A percentile compares a stretch with the other conserved stretches of the same genome.
Conservation (phyloP, 805 yeast genomes). For the Saccharomyces paradoxus region DNA sequence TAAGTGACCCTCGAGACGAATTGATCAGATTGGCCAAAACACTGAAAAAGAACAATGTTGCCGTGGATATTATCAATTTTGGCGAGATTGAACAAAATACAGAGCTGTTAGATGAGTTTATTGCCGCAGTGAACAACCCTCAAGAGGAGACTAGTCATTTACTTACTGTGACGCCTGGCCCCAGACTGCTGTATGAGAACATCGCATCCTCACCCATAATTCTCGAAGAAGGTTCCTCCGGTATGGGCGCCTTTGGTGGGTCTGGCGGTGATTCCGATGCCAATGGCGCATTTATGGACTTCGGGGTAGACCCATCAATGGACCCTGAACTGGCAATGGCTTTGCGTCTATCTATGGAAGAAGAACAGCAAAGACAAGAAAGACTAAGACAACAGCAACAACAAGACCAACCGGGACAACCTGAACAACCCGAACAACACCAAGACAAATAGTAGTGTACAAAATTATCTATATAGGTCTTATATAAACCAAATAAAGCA, state of each 20-base stretch:
- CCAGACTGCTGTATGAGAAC: conserved; percentile 73
- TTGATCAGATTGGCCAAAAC: conserved; percentile 80
- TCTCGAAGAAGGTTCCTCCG: conserved; percentile 49
- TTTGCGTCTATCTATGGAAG: conserved; percentile 86
- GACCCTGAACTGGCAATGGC: conserved; percentile 98
- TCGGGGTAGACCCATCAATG: conserved; percentile 78
- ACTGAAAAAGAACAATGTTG: conserved; percentile 86
- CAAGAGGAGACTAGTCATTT: conserved; percentile 73
- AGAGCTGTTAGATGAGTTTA: conserved; percentile 68
- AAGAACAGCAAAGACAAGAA: conserved; percentile 87
- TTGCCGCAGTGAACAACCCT: conserved; percentile 50
- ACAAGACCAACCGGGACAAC: conserved; percentile 5
- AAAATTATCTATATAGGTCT: not conserved
- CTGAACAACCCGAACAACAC: conserved; percentile 4
- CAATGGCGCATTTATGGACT: conserved; percentile 49
- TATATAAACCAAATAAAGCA: not conserved
- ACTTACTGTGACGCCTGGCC: conserved; percentile 82
- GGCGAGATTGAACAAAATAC: conserved; percentile 83
- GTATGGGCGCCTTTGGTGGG: conserved; percentile 39
- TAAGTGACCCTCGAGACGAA: conserved; percentile 55
- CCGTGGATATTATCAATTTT: conserved; percentile 82
- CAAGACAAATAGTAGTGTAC: not conserved
- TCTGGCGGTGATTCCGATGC: conserved; percentile 29
- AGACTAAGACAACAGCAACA: conserved; percentile 41
- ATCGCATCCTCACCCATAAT: conserved; percentile 71